Conservation (phyloP, 371 early-diverging fungal species). For the Rhizopus delemar region DNA sequence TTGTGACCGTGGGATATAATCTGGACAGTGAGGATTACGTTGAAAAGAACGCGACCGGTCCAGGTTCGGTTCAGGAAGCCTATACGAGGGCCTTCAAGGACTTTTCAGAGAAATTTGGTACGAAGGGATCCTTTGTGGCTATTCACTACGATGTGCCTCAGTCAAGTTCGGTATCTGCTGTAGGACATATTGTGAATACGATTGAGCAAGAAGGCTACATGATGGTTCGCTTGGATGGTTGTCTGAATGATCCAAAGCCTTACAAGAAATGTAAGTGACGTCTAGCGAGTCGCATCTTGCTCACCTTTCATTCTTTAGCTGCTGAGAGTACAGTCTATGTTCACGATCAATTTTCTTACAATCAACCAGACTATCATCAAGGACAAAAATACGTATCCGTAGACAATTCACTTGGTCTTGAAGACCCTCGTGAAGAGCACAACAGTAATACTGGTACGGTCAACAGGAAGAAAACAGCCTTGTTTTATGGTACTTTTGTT, state of each 20-base stretch:
- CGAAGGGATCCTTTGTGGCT: slow-evolving; percentile 54
- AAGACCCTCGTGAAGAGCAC: no score
- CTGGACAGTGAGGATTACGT: slow-evolving; percentile 59
- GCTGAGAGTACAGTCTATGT: slow-evolving; percentile 33
- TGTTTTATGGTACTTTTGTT: no score
- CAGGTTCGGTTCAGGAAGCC: slow-evolving; percentile 5
- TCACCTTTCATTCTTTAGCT: slow-evolving; percentile 2
- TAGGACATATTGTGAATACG: slow-evolving; percentile 48
- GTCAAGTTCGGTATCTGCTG: slow-evolving; percentile 51
- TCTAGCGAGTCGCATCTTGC: neutral
- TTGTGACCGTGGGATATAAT: slow-evolving; percentile 54
- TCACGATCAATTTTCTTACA: slow-evolving; percentile 49
- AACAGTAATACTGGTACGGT: neutral
- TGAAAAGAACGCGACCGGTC: slow-evolving; percentile 21
- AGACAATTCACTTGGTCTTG: no score
- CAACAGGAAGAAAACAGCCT: no score
- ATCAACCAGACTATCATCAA: slow-evolving; percentile 49
- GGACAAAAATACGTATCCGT: slow-evolving; percentile 33
- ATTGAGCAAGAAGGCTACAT: slow-evolving; percentile 55
- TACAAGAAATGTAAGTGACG: slow-evolving; percentile 34
- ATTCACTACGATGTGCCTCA: slow-evolving; percentile 61
- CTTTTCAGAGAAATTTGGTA: slow-evolving; percentile 47
- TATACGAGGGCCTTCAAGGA: slow-evolving; percentile 25
- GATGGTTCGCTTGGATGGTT: slow-evolving; percentile 63
- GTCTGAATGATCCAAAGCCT: slow-evolving; percentile 54